phyloP scores from a whole-genome alignment of 1,284 basidiomycete species.

The Tremellales sp. region DNA sequence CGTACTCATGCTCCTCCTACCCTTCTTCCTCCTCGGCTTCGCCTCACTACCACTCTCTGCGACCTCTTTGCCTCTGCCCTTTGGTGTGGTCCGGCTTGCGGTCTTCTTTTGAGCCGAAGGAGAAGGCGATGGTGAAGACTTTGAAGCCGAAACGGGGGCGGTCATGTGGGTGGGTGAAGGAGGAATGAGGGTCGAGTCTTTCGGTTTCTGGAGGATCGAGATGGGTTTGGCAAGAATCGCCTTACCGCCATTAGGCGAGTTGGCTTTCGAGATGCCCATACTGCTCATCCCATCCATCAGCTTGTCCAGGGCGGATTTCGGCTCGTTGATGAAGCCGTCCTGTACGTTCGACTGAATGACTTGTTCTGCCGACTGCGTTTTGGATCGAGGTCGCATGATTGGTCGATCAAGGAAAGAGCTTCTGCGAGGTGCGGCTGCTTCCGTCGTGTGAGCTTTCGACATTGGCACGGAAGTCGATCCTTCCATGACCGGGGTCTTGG shows the following conservation, averaged over 20 bases:
- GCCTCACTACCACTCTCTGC: not conserved
- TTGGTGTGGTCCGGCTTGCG: not conserved
- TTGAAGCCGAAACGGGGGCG: not conserved
- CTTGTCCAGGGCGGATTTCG: constrained; percentile 41
- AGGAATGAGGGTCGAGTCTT: not conserved
- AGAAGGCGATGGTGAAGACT: constrained; percentile 3
- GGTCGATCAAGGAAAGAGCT: constrained; percentile 12
- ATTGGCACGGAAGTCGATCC: constrained; percentile 9
- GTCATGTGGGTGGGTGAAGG: not conserved
- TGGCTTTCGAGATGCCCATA: constrained; percentile 9
- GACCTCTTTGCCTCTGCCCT: not conserved
- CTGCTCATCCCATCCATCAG: constrained; percentile 15
- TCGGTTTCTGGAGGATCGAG: constrained; percentile 7
- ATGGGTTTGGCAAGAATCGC: constrained; percentile 5
- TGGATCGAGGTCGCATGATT: constrained; percentile 19
- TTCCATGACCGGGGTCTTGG: not conserved
- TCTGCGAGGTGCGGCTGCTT: constrained; percentile 8
- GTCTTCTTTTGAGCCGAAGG: not conserved
- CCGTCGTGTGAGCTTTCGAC: constrained; percentile 25
- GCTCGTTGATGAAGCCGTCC: constrained; percentile 22
- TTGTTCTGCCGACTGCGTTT: constrained; percentile 34
- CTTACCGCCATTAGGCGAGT: constrained; percentile 8
- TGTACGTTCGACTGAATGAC: constrained; percentile 20
- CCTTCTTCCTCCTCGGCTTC: constrained; percentile 17
- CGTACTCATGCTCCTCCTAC: constrained; percentile 41